Evolutionary conservation across 1,139 yeast genomes (phyloP).

Genomic region (Yamadazyma aaseri): DNA sequence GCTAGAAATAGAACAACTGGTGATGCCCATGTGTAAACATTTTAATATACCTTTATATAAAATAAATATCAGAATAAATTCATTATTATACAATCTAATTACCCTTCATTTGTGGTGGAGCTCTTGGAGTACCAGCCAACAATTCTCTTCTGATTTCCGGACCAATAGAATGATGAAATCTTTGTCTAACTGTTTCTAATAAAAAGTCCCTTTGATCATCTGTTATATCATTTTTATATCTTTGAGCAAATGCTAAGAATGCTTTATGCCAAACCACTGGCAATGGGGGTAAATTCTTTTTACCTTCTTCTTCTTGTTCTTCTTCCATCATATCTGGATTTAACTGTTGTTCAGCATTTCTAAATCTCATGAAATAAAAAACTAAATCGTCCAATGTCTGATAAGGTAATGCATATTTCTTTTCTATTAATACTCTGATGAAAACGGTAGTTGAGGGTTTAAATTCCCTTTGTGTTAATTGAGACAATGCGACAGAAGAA

Average conservation of each 20-base stretch:
- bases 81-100: slow-evolving; percentile 2
- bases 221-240: slow-evolving; percentile 94
- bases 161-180: slow-evolving; percentile 85
- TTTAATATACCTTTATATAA: too few relatives aligned
- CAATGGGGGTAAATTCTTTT: slow-evolving; percentile 56
- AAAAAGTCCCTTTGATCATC: slow-evolving; percentile 95
- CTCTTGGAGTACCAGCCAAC: slow-evolving; percentile 67
- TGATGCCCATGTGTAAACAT: slow-evolving; percentile 3
- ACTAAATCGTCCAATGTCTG: slow-evolving; percentile 94
- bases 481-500: slow-evolving; percentile 91
- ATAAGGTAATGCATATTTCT: slow-evolving; percentile 94
- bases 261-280: slow-evolving; percentile 99
- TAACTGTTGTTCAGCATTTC: slow-evolving; percentile 44
- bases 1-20: slow-evolving; percentile 36
- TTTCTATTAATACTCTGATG: slow-evolving; percentile 84
- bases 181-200: slow-evolving; percentile 85
- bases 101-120: slow-evolving; percentile 18
- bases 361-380: slow-evolving; percentile 90
- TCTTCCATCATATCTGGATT: slow-evolving; percentile 22
- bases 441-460: slow-evolving; percentile 88
- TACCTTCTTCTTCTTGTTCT: slow-evolving; percentile 29
- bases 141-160: slow-evolving; percentile 95
- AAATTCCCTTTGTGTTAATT: slow-evolving; percentile 80
- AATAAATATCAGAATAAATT: too few relatives aligned
- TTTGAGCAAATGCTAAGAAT: slow-evolving; percentile 87